These are phyloP conservation scores for Trametes hirsuta DNA, from an alignment of 1,284 basidiomycete genomes.

Conservation along the genomic window DNA sequence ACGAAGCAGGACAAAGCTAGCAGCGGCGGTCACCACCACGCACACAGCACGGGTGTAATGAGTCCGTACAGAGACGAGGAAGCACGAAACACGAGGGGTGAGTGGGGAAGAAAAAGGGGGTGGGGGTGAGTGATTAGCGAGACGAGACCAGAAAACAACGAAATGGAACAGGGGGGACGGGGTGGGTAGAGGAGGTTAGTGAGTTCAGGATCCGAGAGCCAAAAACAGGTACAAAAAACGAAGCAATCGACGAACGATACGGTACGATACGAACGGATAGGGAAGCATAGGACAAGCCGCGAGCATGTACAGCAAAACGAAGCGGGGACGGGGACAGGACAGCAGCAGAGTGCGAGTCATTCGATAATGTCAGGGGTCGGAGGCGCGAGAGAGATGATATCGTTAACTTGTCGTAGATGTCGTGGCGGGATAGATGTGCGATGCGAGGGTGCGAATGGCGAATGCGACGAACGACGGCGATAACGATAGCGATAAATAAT, in stretches of 20 bases:
- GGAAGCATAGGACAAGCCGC: neutral
- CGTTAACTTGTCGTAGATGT: constrained; percentile 17
- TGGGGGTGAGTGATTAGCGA: neutral
- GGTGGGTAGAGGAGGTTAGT: neutral
- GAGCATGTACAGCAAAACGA: constrained; percentile 16
- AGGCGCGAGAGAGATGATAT: neutral
- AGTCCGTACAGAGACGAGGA: neutral
- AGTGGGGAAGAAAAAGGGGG: neutral
- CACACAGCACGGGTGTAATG: neutral
- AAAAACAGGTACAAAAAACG: neutral
- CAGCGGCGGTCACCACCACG: constrained; percentile 7
- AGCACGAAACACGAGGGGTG: neutral
- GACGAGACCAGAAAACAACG: neutral
- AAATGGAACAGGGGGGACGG: neutral
- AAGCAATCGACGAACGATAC: neutral
- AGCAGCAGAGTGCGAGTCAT: constrained; percentile 12
- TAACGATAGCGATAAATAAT: constrained; percentile 12
- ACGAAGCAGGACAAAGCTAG: constrained; percentile 8
- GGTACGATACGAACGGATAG: neutral
- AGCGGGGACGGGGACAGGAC: neutral
- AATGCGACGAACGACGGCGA: constrained; percentile 13
- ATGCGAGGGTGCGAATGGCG: constrained; percentile 8
- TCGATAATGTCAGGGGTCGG: constrained; percentile 15
- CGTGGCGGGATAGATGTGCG: constrained; percentile 17
- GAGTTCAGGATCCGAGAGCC: too few species aligned